Base-by-base conservation (phyloP, 2,329 filamentous ascomycete species). In the Parasarocladium wereldwijsianum region DNA sequence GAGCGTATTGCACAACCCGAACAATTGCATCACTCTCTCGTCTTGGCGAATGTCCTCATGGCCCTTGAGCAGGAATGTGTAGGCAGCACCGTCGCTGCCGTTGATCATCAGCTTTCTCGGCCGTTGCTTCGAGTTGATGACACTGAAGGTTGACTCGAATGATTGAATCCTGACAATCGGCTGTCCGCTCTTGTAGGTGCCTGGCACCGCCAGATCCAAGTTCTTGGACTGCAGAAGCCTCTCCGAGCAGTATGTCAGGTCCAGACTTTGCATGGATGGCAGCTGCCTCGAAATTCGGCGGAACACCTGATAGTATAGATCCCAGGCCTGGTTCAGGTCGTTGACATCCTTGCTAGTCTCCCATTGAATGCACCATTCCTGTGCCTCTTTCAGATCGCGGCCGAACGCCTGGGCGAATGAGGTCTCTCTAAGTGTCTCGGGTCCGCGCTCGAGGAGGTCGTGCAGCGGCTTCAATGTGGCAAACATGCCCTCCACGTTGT, bases 31-130 rank as follows among this genome's bases (percentile, higher is more conserved):
- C 42, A 98, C 90, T 56, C 92, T 78, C 57, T 99, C 90, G 47
- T 99, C 90, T 55, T 99, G 90, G 35, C 90, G 79, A 40, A 98
- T 94, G 61, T 99, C 90, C 57, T 99, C 90, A 46, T 98, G 92
- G n/a, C 90, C 90, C 62, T 99, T 99, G 44, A 98, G 71, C 34
- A 83, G 57, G 58, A 93, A 96, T 29, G 83, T 78, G 51, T 94
- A 94, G 3, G 74, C 70, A 37, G 70, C 72, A 34, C 90, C 90
- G 49, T 98, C 87, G 45, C 83, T 93, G 37, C 87, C 92, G 46
- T 76, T 76, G 44, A 90, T 71, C 35, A 77, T 84, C 43, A 96
- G 70, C 54, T 93, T 93, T 40, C 90, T 70, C 7, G 90, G 90
- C 27, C 87, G 73, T 53, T 99, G 92, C 59, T 99, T 99, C 17